These are phyloP conservation scores for Coniochaeta ligniaria DNA, from an alignment of 2,329 filamentous ascomycete species.

Conservation along the genomic window DNA sequence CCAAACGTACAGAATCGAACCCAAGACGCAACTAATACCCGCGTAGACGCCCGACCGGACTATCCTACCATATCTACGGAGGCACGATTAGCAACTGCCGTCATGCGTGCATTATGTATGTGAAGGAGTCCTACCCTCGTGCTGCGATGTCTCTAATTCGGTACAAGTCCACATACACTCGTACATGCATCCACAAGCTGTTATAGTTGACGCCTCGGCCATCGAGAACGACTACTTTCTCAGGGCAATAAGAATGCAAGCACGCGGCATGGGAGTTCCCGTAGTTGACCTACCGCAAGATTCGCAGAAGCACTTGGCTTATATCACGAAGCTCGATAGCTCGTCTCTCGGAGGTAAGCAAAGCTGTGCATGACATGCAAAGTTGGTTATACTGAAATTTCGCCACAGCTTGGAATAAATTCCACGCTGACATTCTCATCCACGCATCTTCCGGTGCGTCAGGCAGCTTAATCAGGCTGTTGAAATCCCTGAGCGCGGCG, in stretches of 20 bases:
- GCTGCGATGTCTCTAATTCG: constrained; percentile 4
- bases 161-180: constrained; percentile 56
- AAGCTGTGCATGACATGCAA: not conserved
- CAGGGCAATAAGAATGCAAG: constrained; percentile 48
- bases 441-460: constrained; percentile 65
- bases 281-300: constrained; percentile 68
- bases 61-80: constrained; percentile 63
- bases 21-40: constrained; percentile 9
- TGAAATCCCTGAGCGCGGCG: constrained; percentile 67
- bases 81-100: constrained; percentile 57
- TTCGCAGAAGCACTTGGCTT: constrained; percentile 57
- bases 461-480: constrained; percentile 67
- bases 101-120: constrained; percentile 57
- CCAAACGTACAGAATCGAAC: not conserved
- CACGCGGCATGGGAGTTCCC: constrained; percentile 44
- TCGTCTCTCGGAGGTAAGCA: constrained; percentile 56
- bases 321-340: constrained; percentile 73
- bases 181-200: constrained; percentile 70
- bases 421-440: constrained; percentile 75
- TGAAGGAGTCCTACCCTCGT: constrained; percentile 1
- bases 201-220: constrained; percentile 62
- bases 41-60: constrained; percentile 68
- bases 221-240: constrained; percentile 65
- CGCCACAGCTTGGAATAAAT: constrained; percentile 63
- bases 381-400: not conserved